Conservation (phyloP, 768 basidiomycete species). For the Mycena latifolia region DNA sequence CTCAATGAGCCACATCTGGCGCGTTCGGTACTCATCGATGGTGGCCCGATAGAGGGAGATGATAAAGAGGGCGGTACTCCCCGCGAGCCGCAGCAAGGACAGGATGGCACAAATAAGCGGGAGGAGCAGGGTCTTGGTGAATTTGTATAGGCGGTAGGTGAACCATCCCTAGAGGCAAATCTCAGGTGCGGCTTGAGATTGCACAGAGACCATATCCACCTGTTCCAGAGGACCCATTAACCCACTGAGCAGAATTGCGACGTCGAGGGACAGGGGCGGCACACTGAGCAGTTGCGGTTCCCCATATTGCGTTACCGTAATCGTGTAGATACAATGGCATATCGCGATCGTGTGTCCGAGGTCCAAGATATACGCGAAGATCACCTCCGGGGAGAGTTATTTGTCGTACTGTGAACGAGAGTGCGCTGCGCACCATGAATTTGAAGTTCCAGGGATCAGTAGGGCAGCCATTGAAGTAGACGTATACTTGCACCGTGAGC, state of each 20-base stretch:
- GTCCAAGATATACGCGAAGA: neutral
- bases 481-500: conserved; percentile 30
- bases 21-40: neutral
- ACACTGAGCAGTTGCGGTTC: neutral
- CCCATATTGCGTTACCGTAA: conserved; percentile 16
- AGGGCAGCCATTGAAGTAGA: conserved; percentile 22
- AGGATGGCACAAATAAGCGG: conserved; percentile 9
- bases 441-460: neutral
- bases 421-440: too few species aligned
- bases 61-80: neutral
- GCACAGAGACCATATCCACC: neutral
- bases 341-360: conserved; percentile 10
- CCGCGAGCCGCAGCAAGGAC: neutral
- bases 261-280: conserved; percentile 7
- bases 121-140: conserved; percentile 8
- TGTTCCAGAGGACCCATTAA: conserved; percentile 12
- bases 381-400: neutral
- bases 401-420: neutral
- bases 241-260: conserved; percentile 10
- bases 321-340: conserved; percentile 5
- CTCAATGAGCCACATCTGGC: conserved; percentile 5
- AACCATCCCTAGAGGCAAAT: conserved; percentile 12
- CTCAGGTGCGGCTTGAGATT: too few species aligned
- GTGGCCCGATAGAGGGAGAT: neutral
- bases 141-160: conserved; percentile 16